Evolutionary conservation across 139 green algal genomes (phyloP).

Genomic region (Tetraselmis chui): DNA sequence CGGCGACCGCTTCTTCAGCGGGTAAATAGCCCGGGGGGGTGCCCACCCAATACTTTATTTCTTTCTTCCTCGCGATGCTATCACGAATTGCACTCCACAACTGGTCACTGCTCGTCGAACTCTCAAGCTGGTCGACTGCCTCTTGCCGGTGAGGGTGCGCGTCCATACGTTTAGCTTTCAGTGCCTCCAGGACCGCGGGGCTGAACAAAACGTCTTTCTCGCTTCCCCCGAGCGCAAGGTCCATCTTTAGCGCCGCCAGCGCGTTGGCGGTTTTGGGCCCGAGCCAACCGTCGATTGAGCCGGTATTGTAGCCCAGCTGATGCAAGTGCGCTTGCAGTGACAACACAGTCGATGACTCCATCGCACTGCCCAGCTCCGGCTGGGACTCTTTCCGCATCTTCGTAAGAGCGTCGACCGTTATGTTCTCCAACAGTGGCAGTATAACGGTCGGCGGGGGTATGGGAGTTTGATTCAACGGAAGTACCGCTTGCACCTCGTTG

Average conservation of each 20-base stretch:
- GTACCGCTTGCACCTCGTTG: neutral
- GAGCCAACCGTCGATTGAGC: neutral
- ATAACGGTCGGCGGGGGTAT: neutral
- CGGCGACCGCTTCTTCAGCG: slow-evolving; percentile 1
- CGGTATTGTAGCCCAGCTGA: neutral
- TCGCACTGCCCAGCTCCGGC: neutral
- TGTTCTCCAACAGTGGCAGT: neutral
- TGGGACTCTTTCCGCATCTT: neutral
- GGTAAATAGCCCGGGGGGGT: slow-evolving; percentile 15
- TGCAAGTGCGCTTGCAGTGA: neutral
- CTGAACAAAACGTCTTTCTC: neutral
- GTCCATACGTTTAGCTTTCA: neutral
- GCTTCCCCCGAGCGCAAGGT: neutral
- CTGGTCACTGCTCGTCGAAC: neutral
- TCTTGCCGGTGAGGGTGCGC: neutral
- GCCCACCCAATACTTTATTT: slow-evolving; percentile 19
- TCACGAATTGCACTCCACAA: neutral
- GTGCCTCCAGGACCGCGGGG: neutral
- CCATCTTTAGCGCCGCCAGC: neutral
- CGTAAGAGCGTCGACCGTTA: too few species aligned
- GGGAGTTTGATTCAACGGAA: neutral
- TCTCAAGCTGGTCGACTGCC: neutral
- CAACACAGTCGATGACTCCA: neutral
- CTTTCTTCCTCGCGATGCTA: neutral
- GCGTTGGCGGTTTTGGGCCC: neutral